Conservation (phyloP, 1,284 basidiomycete species). For the Stereum hirsutum region DNA sequence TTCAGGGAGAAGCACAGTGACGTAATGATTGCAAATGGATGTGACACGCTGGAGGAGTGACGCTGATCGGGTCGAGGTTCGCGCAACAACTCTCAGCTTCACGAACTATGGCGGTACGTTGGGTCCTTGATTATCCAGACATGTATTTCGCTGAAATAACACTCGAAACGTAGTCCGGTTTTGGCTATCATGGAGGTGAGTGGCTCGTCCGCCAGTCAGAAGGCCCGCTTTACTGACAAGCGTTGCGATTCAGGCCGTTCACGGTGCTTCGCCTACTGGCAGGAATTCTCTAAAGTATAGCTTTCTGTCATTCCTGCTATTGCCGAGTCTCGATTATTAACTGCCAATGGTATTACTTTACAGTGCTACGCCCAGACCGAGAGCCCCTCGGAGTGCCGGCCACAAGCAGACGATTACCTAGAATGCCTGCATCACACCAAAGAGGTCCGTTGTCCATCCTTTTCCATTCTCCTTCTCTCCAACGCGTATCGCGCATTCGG, state of each 20-base stretch:
- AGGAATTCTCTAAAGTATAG: slow-evolving; percentile 78
- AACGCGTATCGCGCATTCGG: neutral
- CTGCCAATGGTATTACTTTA: slow-evolving; percentile 2
- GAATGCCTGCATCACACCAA: slow-evolving; percentile 91
- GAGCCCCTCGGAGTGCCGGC: slow-evolving; percentile 62
- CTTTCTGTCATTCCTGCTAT: neutral
- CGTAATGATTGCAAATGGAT: too few species aligned
- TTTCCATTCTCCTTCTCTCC: neutral
- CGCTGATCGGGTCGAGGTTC: too few species aligned
- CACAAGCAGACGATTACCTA: slow-evolving; percentile 81
- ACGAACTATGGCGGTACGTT: slow-evolving; percentile 24
- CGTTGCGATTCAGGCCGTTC: slow-evolving; percentile 54
- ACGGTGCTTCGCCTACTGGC: slow-evolving; percentile 91
- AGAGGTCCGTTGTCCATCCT: slow-evolving; percentile 53
- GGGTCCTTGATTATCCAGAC: slow-evolving; percentile 9
- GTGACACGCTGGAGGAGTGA: too few species aligned
- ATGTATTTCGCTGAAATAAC: too few species aligned
- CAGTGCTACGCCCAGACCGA: slow-evolving; percentile 88
- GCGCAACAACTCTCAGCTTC: too few species aligned
- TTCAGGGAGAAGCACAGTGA: too few species aligned
- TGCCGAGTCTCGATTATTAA: neutral
- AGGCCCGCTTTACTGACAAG: neutral
- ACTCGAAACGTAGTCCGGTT: slow-evolving; percentile 46
- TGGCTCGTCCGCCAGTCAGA: slow-evolving; percentile 5
- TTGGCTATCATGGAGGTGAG: slow-evolving; percentile 58